phyloP scores from a whole-genome alignment of 1,284 basidiomycete genomes.

The Cutaneotrichosporon cavernicola region DNA sequence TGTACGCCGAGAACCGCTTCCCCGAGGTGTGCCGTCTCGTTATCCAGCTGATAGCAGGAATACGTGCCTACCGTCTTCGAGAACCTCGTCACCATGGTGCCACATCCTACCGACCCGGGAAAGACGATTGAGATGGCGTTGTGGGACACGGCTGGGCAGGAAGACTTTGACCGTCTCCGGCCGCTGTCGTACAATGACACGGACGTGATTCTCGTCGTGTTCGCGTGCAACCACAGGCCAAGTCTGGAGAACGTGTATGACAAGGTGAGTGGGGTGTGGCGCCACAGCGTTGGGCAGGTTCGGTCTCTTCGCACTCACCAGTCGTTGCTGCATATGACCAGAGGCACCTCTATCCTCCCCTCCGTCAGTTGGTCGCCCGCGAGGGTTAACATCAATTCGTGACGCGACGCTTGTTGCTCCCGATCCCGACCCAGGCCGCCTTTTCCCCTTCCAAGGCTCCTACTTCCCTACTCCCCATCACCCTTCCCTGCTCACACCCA shows the following conservation, averaged over 20 bases:
- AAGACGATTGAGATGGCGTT: conserved; percentile 90
- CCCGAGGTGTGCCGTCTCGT: conserved; percentile 67
- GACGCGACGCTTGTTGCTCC: background rate
- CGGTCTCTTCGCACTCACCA: background rate
- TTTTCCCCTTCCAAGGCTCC: background rate
- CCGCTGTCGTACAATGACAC: conserved; percentile 95
- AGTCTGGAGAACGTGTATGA: conserved; percentile 92
- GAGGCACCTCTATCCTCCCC: background rate
- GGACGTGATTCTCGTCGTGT: conserved; percentile 94
- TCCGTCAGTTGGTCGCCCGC: background rate
- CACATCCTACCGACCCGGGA: conserved; percentile 66
- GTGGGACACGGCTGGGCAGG: conserved; percentile 98
- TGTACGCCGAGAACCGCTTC: conserved; percentile 93
- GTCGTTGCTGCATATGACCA: background rate
- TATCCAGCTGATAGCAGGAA: conserved; percentile 59
- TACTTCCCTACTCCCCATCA: background rate
- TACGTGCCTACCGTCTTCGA: conserved; percentile 99
- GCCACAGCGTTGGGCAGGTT: background rate
- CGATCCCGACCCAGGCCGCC: too few relatives aligned
- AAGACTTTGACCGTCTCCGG: conserved; percentile 93
- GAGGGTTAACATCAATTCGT: background rate
- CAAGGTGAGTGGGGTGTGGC: conserved; percentile 47
- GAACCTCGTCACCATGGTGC: conserved; percentile 89
- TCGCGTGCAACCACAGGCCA: conserved; percentile 94
- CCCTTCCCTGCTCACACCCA: conserved; percentile 45